Conservation (phyloP, 164 flowering plant species). For the Tetracentron sinense region DNA sequence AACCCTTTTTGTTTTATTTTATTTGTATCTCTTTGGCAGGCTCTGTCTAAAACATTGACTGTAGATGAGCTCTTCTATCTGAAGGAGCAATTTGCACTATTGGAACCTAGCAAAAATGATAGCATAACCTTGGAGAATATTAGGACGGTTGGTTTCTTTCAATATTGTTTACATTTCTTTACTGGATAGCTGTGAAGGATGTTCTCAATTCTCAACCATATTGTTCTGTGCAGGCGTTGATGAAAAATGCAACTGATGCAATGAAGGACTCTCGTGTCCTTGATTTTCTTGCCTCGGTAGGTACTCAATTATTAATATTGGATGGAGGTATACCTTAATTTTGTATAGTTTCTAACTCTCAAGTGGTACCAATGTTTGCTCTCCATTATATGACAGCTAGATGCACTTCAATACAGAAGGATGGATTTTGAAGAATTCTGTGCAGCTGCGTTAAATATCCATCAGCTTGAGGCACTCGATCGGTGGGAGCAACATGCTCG, state of each 20-base stretch:
- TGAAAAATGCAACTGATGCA: constrained; percentile 80
- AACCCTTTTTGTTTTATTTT: background rate
- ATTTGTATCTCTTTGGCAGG: constrained; percentile 47
- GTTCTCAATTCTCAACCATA: constrained; percentile 11
- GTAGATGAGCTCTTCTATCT: constrained; percentile 73
- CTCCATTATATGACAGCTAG: constrained; percentile 47
- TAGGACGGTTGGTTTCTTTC: constrained; percentile 42
- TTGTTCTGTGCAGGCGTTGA: constrained; percentile 54
- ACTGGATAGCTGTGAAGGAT: constrained; percentile 1
- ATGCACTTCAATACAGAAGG: constrained; percentile 79
- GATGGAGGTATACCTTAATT: background rate
- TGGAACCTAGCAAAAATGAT: constrained; percentile 66
- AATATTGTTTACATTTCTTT: background rate
- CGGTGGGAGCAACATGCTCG: constrained; percentile 95
- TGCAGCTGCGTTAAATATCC: constrained; percentile 82
- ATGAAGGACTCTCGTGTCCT: constrained; percentile 86
- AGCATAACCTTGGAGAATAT: constrained; percentile 64
- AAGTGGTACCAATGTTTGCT: too few relatives aligned
- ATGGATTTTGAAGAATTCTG: constrained; percentile 96
- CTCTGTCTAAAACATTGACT: constrained; percentile 72
- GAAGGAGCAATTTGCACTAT: constrained; percentile 66
- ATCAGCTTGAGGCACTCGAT: constrained; percentile 86
- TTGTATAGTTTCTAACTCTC: too few relatives aligned
- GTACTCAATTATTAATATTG: background rate
- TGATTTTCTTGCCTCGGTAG: constrained; percentile 71